Percentiles rank a stretch among this genome's conserved stretches.
Conservation (phyloP, 305 asterid species). For the Fraxinus ornus region DNA sequence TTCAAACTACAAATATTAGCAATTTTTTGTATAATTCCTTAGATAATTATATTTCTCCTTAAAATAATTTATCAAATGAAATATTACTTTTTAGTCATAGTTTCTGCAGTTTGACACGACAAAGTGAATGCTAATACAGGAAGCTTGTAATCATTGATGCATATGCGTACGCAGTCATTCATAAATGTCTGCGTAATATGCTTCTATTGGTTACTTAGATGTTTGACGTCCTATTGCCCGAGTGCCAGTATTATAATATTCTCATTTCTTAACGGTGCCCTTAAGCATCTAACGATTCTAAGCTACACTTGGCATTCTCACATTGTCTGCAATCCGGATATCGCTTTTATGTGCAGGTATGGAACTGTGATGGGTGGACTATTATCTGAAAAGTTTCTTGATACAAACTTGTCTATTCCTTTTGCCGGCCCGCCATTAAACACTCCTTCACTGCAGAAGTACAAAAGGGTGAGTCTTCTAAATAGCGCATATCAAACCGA, state of each 20-base stretch:
- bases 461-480: conserved; percentile 65
- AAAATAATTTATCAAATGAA: neutral
- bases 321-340: conserved; percentile 19
- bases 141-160: neutral
- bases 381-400: conserved; percentile 87
- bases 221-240: neutral
- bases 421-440: conserved; percentile 87
- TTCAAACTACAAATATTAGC: neutral
- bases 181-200: neutral
- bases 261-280: neutral
- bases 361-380: conserved; percentile 99
- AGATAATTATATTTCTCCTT: neutral
- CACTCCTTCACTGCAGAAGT: conserved; percentile 94
- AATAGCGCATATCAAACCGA: neutral
- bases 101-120: neutral
- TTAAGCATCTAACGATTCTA: neutral
- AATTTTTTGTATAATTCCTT: neutral
- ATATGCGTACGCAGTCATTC: neutral
- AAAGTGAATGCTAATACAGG: neutral
- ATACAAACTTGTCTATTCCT: conserved; percentile 79
- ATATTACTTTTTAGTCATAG: neutral
- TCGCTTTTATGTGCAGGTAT: conserved; percentile 49
- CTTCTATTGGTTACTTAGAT: neutral
- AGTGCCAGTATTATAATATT: neutral
- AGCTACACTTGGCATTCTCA: neutral